Percentiles rank a stretch among this genome's conserved stretches.
Conservation (phyloP, 108 stramenopile genomes). For the Nitzschia sp. region DNA sequence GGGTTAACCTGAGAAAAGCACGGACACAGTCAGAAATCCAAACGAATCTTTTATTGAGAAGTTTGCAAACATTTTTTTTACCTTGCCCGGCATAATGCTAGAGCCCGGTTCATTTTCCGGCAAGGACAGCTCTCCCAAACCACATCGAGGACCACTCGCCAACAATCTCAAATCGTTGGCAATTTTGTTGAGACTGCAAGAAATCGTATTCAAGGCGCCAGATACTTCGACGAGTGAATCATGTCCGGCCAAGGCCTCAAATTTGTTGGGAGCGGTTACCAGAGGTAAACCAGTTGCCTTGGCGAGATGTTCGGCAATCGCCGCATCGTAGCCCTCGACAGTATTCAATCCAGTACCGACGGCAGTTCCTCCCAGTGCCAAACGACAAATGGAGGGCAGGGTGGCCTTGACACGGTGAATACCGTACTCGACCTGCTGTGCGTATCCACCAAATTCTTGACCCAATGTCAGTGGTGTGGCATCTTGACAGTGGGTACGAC, state of each 20-base stretch:
- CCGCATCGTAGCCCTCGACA: slow-evolving; percentile 85
- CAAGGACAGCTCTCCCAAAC: slow-evolving; percentile 91
- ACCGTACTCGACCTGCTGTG: slow-evolving; percentile 89
- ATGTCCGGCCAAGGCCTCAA: slow-evolving; percentile 97
- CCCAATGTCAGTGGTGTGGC: slow-evolving; percentile 98
- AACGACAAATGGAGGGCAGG: slow-evolving; percentile 77
- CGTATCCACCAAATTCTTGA: slow-evolving; percentile 97
- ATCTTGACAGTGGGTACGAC: slow-evolving; percentile 98
- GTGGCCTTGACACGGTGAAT: slow-evolving; percentile 75
- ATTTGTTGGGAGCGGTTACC: slow-evolving; percentile 95
- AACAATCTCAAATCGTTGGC: slow-evolving; percentile 96
- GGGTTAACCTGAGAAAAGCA: too few relatives aligned
- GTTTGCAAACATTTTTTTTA: too few relatives aligned
- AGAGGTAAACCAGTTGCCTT: slow-evolving; percentile 90
- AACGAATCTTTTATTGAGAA: too few relatives aligned
- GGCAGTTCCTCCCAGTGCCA: slow-evolving; percentile 98
- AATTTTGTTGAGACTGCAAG: slow-evolving; percentile 93
- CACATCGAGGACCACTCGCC: slow-evolving; percentile 95
- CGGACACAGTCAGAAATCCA: too few relatives aligned
- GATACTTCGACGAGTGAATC: slow-evolving; percentile 94
- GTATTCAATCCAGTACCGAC: slow-evolving; percentile 98
- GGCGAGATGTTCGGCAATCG: slow-evolving; percentile 91
- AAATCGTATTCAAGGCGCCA: slow-evolving; percentile 91
- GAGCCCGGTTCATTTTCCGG: slow-evolving; percentile 98
- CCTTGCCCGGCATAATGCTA: slow-evolving; percentile 99